Evolutionary conservation across 352 stramenopile genomes (phyloP).

Genomic region (Peronospora belbahrii): DNA sequence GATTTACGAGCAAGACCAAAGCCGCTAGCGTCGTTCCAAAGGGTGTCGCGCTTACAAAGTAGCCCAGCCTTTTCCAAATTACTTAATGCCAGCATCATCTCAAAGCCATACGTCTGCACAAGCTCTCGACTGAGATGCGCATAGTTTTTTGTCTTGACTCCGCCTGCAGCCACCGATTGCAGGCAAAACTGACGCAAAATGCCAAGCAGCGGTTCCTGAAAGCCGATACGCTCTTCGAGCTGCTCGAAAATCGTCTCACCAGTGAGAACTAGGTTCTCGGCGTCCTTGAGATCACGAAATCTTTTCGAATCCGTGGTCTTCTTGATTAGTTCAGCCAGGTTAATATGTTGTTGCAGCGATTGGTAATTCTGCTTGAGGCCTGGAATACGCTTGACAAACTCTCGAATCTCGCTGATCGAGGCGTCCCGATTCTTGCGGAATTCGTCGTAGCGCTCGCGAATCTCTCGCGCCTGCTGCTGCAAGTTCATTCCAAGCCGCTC

Average conservation of each 20-base stretch:
- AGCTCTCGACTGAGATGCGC: constrained; percentile 90
- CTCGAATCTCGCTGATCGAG: constrained; percentile 95
- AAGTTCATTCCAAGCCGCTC: constrained; percentile 94
- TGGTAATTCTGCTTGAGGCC: constrained; percentile 90
- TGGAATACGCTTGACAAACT: constrained; percentile 97
- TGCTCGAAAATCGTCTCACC: constrained; percentile 92
- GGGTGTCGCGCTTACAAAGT: constrained; percentile 83
- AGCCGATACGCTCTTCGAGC: constrained; percentile 93
- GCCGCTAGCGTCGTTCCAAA: constrained; percentile 74
- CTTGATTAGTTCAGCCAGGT: constrained; percentile 94
- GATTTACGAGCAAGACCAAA: constrained; percentile 86
- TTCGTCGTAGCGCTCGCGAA: constrained; percentile 90
- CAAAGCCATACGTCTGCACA: constrained; percentile 96
- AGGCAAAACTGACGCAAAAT: constrained; percentile 91
- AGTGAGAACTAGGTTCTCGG: constrained; percentile 93
- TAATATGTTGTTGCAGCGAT: constrained; percentile 96
- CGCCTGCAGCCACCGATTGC: constrained; percentile 89
- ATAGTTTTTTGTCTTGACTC: constrained; percentile 92
- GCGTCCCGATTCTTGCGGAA: constrained; percentile 94
- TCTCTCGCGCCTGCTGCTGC: constrained; percentile 92
- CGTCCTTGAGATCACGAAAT: constrained; percentile 93
- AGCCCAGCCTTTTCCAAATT: constrained; percentile 93
- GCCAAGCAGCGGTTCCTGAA: constrained; percentile 84
- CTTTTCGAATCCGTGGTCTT: constrained; percentile 87
- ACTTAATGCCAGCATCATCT: constrained; percentile 89